Evolutionary conservation across 208 protist species (phyloP).

Genomic region (Vickermania ingenoplastis): DNA sequence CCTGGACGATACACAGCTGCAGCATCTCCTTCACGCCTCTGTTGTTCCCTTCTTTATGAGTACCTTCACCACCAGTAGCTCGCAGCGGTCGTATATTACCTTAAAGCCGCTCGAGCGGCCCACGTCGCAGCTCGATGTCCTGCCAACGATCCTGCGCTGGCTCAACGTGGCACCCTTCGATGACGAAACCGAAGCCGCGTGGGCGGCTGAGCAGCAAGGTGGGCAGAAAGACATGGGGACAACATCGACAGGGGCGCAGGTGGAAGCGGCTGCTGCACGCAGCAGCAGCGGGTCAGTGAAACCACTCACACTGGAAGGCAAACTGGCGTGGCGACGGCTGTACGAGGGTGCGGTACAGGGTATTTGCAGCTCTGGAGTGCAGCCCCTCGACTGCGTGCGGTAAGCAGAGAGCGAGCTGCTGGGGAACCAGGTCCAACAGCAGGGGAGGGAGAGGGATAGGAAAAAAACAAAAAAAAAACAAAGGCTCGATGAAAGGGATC

Average conservation of each 20-base stretch:
- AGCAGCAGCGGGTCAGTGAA: too few species aligned
- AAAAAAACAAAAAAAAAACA: too few species aligned
- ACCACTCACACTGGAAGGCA: background rate
- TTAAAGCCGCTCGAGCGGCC: conserved; percentile 30
- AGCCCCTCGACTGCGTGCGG: conserved; percentile 25
- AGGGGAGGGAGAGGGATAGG: too few species aligned
- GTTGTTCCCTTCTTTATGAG: conserved; percentile 54
- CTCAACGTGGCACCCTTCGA: conserved; percentile 54
- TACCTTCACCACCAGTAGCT: conserved; percentile 35
- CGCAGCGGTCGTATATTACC: conserved; percentile 18
- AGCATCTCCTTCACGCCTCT: background rate
- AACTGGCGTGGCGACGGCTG: background rate
- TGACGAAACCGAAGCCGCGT: conserved; percentile 21
- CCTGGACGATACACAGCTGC: background rate
- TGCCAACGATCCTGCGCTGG: conserved; percentile 67
- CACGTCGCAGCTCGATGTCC: conserved; percentile 55
- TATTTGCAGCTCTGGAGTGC: conserved; percentile 52
- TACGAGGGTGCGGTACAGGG: conserved; percentile 38
- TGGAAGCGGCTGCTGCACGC: conserved; percentile 7
- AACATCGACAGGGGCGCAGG: conserved; percentile 12
- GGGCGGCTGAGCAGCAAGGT: background rate
- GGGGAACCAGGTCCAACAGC: too few species aligned
- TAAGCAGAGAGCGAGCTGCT: too few species aligned
- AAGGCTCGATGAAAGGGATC: too few species aligned
- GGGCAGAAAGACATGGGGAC: conserved; percentile 22